Percentiles rank a stretch among this genome's conserved stretches.
phyloP scores from a whole-genome alignment of 78 protist species.

The Pigoraptor vietnamica region DNA sequence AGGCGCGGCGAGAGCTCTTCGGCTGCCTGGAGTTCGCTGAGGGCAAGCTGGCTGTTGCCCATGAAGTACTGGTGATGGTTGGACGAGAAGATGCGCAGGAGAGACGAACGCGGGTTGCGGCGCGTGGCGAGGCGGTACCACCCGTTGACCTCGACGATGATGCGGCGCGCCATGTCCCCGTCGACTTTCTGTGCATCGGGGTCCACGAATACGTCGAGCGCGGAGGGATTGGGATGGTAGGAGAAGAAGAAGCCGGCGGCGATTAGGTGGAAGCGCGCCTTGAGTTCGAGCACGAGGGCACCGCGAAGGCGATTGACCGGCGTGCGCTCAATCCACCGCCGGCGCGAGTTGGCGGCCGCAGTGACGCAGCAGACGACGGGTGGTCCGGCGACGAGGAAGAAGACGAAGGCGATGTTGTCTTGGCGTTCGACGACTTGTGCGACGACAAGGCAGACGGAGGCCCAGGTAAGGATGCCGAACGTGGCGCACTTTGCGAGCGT shows the following conservation, averaged over 20 bases:
- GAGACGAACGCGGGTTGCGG: neutral
- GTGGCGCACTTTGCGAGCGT: neutral
- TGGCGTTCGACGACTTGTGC: neutral
- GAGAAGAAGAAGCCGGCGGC: neutral
- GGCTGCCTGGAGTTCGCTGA: neutral
- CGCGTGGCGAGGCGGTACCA: neutral
- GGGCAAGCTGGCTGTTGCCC: neutral
- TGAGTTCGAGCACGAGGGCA: neutral
- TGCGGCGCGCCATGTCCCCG: neutral
- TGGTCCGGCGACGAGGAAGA: neutral
- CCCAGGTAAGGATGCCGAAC: neutral
- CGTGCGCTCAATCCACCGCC: neutral
- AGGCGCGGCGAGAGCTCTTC: neutral
- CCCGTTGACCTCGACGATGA: neutral
- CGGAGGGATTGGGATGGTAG: neutral
- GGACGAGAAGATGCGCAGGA: neutral
- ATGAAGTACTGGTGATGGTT: neutral
- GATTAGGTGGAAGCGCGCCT: neutral
- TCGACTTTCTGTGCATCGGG: neutral
- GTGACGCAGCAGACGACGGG: neutral
- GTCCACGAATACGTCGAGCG: neutral
- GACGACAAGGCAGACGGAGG: neutral
- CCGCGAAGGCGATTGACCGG: neutral
- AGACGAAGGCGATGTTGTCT: neutral
- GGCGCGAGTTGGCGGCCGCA: neutral